Evolutionary conservation across 768 basidiomycete genomes (phyloP).

Genomic region (Saitozyma podzolica): DNA sequence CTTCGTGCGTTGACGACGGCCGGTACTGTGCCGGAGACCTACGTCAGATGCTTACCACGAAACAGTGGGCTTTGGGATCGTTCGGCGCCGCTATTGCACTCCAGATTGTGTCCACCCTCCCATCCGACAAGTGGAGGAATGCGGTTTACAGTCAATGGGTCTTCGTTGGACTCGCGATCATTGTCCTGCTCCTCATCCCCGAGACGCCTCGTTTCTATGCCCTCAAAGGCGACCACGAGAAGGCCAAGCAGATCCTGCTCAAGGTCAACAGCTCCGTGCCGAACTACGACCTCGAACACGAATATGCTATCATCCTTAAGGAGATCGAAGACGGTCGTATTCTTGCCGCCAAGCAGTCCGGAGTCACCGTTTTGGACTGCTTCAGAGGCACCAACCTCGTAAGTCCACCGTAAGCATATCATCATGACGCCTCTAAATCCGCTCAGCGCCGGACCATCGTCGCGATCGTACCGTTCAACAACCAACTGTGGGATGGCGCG

Average conservation of each 20-base stretch:
- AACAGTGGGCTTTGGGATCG: constrained; percentile 6
- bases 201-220: constrained; percentile 22
- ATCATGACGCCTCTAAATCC: background rate
- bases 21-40: no score
- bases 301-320: constrained; percentile 16
- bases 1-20: background rate
- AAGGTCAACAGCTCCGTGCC: constrained; percentile 12
- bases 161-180: constrained; percentile 26
- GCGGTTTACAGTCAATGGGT: constrained; percentile 17
- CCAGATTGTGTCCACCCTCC: constrained; percentile 1
- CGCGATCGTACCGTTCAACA: background rate
- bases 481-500: constrained; percentile 3
- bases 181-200: constrained; percentile 26
- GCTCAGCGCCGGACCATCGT: constrained; percentile 3
- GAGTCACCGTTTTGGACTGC: constrained; percentile 9
- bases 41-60: no score
- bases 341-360: constrained; percentile 1
- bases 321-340: constrained; percentile 12
- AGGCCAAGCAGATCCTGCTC: background rate
- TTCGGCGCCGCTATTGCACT: constrained; percentile 13
- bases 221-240: constrained; percentile 5
- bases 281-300: constrained; percentile 20
- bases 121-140: background rate
- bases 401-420: background rate
- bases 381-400: constrained; percentile 20